Conservation (phyloP, 495 filamentous ascomycete species). For the Staphylotrichum tortipilum region DNA sequence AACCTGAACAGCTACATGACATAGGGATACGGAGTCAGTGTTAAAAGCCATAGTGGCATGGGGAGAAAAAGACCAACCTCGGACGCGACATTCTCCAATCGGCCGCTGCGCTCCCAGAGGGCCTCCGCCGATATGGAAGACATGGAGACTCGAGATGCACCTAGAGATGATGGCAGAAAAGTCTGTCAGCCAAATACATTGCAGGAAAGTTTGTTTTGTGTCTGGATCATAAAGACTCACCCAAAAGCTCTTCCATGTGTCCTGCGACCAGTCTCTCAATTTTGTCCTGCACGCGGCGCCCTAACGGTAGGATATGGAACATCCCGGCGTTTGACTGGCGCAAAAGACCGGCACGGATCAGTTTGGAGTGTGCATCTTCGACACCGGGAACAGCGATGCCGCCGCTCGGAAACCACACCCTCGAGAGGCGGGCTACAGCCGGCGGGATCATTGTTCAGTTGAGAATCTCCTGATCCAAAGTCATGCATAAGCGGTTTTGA, state of each 20-base stretch:
- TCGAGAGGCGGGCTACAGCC: constrained; percentile 47
- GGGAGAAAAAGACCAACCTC: constrained; percentile 28
- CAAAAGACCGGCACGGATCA: constrained; percentile 71
- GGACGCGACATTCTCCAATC: constrained; percentile 29
- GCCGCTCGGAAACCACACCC: constrained; percentile 68
- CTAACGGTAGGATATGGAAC: constrained; percentile 90
- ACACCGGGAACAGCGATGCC: constrained; percentile 49
- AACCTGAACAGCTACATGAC: constrained; percentile 74
- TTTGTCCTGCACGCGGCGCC: constrained; percentile 80
- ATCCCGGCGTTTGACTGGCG: constrained; percentile 84
- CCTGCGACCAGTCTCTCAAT: constrained; percentile 77
- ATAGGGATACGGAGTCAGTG: constrained; percentile 8
- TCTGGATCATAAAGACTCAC: constrained; percentile 40
- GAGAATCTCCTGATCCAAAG: not conserved
- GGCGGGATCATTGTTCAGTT: constrained; percentile 12
- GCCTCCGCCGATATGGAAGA: constrained; percentile 82
- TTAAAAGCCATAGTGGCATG: not conserved
- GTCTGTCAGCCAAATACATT: not conserved
- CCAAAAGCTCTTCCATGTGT: constrained; percentile 68
- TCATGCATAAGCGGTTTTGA: no score
- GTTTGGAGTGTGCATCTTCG: constrained; percentile 61
- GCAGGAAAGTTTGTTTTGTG: no score
- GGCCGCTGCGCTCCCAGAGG: constrained; percentile 60
- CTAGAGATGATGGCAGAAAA: constrained; percentile 29
- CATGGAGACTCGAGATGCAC: constrained; percentile 77